Evolutionary conservation across 345 rosid genomes (phyloP), one percentile per base, ranked within the genome.

Genomic region (Brassica incana): DNA sequence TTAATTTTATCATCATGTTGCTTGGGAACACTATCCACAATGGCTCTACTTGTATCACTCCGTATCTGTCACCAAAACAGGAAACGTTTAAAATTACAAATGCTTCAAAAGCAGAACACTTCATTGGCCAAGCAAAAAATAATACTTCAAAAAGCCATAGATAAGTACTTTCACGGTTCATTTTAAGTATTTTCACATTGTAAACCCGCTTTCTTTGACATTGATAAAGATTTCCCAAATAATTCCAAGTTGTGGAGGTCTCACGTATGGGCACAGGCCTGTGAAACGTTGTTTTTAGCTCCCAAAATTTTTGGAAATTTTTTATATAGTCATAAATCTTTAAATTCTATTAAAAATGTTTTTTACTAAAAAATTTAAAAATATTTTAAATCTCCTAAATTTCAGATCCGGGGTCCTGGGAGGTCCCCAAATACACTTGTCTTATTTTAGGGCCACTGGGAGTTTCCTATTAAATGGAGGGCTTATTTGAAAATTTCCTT

Each of bases 21-120:
- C 81, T 73, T 0, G 99, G 98, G 72, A 95, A 95, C 83, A 95
- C 97, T 59, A 95, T 95, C 99, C 99, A 95, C 65, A 95, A 79
- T 2, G 99, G 98, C 83, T 91, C 86, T 27, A 69, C 45, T 81
- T 93, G 99, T 12, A 95, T 95, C 85, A 95, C 99, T 8, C 90
- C 99, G 32, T 95, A 91, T 83, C 99, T 79, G 78, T 67, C 74
- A 67, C 20, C 63, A 10, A 72, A 63, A 9, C 30, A 4, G 33
- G 25, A 54, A 59, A 59, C 0, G 2, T 14, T 14, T 23, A 20
- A 20, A 18, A 9, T 59, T 59, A 59, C 32, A 59, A 20, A 59
- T 20, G 32, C 12, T 20, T 20, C 4, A 59, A 59, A 18, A 59
- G 5, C 5, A 23, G 14, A 20, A 43, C n/a, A 43, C 50, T 0